A percentile compares a stretch with the other conserved stretches of the same genome.
These are phyloP conservation scores for Blastobotrys serpentis DNA, from an alignment of 1,139 yeast species.

Conservation along the genomic window DNA sequence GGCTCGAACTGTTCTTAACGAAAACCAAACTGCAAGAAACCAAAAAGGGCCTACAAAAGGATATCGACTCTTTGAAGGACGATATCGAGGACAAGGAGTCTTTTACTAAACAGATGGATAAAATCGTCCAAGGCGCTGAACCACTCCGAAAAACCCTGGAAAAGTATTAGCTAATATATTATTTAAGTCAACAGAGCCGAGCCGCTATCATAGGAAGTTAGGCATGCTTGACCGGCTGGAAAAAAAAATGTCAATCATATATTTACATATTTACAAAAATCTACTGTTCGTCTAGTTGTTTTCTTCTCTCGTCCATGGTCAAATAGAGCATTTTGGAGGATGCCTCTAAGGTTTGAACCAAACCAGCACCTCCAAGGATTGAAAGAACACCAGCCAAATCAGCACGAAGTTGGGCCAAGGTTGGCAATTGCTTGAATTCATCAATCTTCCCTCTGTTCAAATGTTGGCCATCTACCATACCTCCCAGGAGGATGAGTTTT, in stretches of 20 bases:
- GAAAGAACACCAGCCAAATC: conserved; percentile 86
- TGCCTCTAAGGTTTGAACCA: conserved; percentile 76
- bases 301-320: conserved; percentile 63
- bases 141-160: conserved; percentile 29
- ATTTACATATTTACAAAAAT: not conserved
- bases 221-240: no score
- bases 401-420: conserved; percentile 67
- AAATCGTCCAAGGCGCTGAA: conserved; percentile 30
- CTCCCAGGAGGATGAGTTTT: conserved; percentile 78
- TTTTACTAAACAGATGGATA: conserved; percentile 29
- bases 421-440: conserved; percentile 69
- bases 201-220: no score
- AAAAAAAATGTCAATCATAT: not conserved
- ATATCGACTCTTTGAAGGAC: conserved; percentile 30
- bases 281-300: conserved; percentile 40
- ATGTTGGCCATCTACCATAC: conserved; percentile 64
- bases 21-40: conserved; percentile 29
- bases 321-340: conserved; percentile 66
- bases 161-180: conserved; percentile 21
- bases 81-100: conserved; percentile 33
- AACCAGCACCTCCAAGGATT: conserved; percentile 82
- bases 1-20: conserved; percentile 31
- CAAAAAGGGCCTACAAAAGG: conserved; percentile 27
- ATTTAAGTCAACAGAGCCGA: not conserved
- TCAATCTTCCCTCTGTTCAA: conserved; percentile 55